Evolutionary conservation across 257 asterid species (phyloP).

Genomic region (Prunella vulgaris): DNA sequence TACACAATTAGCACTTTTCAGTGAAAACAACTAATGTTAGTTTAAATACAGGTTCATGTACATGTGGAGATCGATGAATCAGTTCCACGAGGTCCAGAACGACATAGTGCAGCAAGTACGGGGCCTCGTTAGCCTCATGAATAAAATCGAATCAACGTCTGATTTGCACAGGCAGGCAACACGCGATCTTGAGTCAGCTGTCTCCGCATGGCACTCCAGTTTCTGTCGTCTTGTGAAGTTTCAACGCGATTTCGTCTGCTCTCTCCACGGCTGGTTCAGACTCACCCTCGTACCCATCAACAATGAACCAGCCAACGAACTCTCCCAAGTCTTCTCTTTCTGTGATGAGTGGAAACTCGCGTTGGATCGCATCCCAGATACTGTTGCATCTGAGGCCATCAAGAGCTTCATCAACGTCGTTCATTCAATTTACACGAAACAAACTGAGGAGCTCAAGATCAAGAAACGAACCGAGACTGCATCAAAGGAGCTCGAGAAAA

Average conservation of each 20-base stretch:
- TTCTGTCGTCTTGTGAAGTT: constrained; percentile 76
- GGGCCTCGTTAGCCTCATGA: constrained; percentile 59
- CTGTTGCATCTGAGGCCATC: constrained; percentile 93
- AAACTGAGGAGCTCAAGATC: constrained; percentile 81
- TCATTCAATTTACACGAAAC: constrained; percentile 68
- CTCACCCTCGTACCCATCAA: constrained; percentile 67
- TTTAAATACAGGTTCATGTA: constrained; percentile 75
- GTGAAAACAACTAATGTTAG: too few species aligned
- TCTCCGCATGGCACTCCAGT: constrained; percentile 84
- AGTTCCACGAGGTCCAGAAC: constrained; percentile 73
- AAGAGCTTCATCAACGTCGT: constrained; percentile 93
- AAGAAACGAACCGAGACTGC: constrained; percentile 64
- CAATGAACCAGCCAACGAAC: constrained; percentile 39
- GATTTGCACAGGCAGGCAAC: constrained; percentile 95
- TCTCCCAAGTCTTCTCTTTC: constrained; percentile 50
- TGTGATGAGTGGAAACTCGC: constrained; percentile 94
- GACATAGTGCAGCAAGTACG: constrained; percentile 94
- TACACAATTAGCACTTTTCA: too few species aligned
- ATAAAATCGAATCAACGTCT: constrained; percentile 67
- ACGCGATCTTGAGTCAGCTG: constrained; percentile 91
- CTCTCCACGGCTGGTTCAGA: constrained; percentile 91
- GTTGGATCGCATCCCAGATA: constrained; percentile 83
- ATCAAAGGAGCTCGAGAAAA: constrained; percentile 87
- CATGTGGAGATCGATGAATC: constrained; percentile 99
- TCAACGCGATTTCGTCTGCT: constrained; percentile 64